Evolutionary conservation across 1,284 basidiomycete genomes (phyloP).

Genomic region (Leccinum insolens): DNA sequence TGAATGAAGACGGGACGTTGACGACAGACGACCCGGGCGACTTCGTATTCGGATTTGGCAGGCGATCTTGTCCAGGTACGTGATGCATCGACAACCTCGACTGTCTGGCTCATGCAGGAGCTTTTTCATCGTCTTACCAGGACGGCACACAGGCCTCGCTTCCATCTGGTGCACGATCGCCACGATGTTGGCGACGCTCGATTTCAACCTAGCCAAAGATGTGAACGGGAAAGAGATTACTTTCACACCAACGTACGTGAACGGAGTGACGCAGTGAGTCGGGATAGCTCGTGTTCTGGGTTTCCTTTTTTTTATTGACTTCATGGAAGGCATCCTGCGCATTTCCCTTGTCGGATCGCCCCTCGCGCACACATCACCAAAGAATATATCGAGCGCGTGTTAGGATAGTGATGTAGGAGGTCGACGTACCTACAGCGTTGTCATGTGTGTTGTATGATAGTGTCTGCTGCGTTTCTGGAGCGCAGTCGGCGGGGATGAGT

Average conservation of each 20-base stretch:
- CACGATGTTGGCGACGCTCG: conserved; percentile 22
- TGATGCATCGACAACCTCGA: background rate
- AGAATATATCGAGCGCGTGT: background rate
- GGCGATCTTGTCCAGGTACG: conserved; percentile 22
- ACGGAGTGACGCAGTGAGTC: conserved; percentile 12
- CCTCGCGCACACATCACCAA: background rate
- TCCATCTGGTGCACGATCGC: conserved; percentile 21
- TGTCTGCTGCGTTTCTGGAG: background rate
- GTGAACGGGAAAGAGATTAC: conserved; percentile 14
- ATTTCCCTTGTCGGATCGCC: background rate
- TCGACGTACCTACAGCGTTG: background rate
- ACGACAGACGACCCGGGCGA: conserved; percentile 17
- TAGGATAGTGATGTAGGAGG: background rate
- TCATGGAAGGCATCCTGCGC: conserved; percentile 1
- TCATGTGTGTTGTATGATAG: background rate
- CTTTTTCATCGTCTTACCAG: background rate
- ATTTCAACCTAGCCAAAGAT: conserved; percentile 17
- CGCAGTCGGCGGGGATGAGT: too few species aligned
- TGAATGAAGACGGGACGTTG: conserved; percentile 17
- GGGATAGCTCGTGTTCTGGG: background rate
- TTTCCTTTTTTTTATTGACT: background rate
- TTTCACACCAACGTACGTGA: conserved; percentile 13
- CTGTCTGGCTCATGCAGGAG: background rate
- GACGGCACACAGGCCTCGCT: conserved; percentile 17
- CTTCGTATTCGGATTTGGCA: conserved; percentile 24